Evolutionary conservation across 176 grass and related monocot genomes (phyloP).

Genomic region (Bolboschoenus planiculmis): DNA sequence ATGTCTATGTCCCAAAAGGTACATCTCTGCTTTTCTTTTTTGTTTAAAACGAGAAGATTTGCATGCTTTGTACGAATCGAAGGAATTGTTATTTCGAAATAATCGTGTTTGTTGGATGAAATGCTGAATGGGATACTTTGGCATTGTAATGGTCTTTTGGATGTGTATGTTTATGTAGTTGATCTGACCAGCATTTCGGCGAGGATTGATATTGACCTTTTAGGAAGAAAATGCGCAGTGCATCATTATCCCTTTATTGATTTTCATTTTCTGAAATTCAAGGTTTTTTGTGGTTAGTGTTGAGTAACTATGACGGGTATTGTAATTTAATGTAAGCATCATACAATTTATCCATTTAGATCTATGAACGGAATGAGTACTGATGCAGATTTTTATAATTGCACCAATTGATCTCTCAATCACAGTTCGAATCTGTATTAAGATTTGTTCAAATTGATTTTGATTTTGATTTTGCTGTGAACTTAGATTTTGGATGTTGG

Average conservation of each 20-base stretch:
- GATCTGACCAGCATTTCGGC: not conserved
- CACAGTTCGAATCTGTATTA: not conserved
- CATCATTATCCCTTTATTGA: not conserved
- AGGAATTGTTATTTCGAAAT: too few species aligned
- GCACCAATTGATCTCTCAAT: not conserved
- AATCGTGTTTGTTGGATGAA: not conserved
- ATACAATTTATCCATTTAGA: not conserved
- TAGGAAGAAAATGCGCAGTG: not conserved
- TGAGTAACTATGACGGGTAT: not conserved
- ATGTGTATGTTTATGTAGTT: not conserved
- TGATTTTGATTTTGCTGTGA: not conserved
- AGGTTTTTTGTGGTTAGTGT: not conserved
- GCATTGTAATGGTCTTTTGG: not conserved
- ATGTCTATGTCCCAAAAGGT: conserved; percentile 94
- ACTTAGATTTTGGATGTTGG: not conserved
- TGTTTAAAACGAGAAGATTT: too few species aligned
- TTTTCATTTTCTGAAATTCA: not conserved
- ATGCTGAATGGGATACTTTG: not conserved
- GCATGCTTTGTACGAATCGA: too few species aligned
- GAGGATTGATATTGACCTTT: not conserved
- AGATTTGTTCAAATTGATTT: not conserved
- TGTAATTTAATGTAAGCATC: not conserved
- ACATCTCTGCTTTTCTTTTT: not conserved
- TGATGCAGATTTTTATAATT: not conserved
- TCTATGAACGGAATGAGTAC: not conserved